phyloP scores from a whole-genome alignment of 164 flowering plant species.

The Hamamelis virginiana region DNA sequence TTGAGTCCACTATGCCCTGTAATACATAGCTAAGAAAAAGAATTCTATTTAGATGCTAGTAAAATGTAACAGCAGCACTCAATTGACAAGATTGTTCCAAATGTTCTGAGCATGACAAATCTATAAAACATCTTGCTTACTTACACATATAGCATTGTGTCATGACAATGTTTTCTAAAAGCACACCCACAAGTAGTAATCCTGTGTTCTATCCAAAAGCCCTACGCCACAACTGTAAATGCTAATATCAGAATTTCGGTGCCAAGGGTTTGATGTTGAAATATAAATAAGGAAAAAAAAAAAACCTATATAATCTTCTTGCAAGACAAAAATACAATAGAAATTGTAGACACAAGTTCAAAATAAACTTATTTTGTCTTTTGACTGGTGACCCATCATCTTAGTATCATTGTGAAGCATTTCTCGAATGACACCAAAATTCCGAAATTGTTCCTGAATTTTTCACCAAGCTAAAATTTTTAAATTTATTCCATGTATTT shows the following conservation, averaged over 20 bases:
- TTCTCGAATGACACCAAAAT: not conserved
- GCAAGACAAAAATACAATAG: not conserved
- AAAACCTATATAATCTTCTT: not conserved
- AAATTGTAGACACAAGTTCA: not conserved
- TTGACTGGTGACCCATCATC: not conserved
- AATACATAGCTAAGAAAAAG: not conserved
- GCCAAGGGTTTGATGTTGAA: constrained; percentile 1
- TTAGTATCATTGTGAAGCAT: not conserved
- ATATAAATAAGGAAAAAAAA: not conserved
- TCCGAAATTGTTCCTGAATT: not conserved
- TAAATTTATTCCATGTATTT: too few relatives aligned
- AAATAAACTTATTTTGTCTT: not conserved
- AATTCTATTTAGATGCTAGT: not conserved
- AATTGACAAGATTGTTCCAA: not conserved
- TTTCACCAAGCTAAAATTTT: too few relatives aligned
- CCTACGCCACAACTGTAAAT: not conserved
- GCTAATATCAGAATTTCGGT: not conserved
- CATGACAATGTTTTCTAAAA: not conserved
- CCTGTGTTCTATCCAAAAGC: not conserved
- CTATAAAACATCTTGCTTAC: too few relatives aligned
- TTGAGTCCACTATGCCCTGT: not conserved
- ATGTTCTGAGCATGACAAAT: not conserved
- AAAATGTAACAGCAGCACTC: not conserved
- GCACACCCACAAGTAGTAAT: not conserved
- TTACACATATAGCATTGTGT: not conserved